Evolutionary conservation across 495 filamentous ascomycete species (phyloP), one percentile per base, ranked within the genome.

Genomic region (Hypoxylon subgilvum): DNA sequence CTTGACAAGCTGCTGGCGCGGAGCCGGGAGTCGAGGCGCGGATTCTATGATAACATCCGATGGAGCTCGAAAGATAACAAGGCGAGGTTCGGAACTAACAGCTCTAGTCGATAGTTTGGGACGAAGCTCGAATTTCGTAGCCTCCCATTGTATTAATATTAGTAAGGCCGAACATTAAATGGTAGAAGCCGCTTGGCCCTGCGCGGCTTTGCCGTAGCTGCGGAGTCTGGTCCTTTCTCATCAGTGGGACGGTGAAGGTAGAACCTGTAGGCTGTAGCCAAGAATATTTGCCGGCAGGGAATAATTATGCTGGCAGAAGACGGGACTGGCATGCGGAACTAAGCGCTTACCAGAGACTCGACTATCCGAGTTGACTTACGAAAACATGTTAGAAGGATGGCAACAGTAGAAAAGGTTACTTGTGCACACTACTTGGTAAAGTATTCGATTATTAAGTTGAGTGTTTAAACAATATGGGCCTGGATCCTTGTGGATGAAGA

Each of bases 211-310:
- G 14, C 61, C 53, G 48, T 39, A 21, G 14, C 61, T 49, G 48
- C 34, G 16, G 18, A n/a, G 28, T 49, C 18, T 23, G 19, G 8
- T 28, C 17, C 19, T 40, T 30, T 14, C 17, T 36, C 23, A 40
- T 19, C n/a, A n/a, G 23, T 51, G 32, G 52, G 13, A 12, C 48
- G 18, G 36, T 22, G 36, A 48, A 46, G 40, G 17, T 43, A 47
- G 9, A 49, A 49, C 22, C 50, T 27, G 44, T 50, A 19, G 38
- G 5, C 16, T 27, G 48, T 30, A 58, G 49, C 52, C 52, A 48
- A 50, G 54, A 39, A 23, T 16, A 57, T 63, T 59, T 59, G 49
- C 61, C 61, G 61, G 32, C 44, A 54, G 43, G 36, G 54, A 54
- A 58, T 54, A 42, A 54, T 52, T 18, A 48, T 28, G 41, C 52